Conservation (phyloP, 805 yeast genomes). For the Candida pini region DNA sequence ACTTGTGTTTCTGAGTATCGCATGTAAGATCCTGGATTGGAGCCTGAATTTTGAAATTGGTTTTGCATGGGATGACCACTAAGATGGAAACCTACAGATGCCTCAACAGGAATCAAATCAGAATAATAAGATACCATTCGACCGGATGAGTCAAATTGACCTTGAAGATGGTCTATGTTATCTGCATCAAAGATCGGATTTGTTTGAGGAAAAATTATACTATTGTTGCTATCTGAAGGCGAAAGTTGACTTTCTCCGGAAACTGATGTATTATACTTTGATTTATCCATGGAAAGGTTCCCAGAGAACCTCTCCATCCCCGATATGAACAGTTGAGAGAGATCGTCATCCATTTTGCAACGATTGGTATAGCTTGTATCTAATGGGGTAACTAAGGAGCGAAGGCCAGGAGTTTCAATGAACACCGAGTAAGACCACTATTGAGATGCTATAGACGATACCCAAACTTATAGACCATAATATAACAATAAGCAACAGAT, state of each 20-base stretch:
- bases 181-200: too few species aligned
- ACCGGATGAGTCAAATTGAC: not conserved
- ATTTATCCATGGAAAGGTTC: not conserved
- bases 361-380: not conserved
- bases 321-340: conserved; percentile 2
- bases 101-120: not conserved
- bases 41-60: too few species aligned
- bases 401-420: too few species aligned
- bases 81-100: not conserved
- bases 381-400: too few species aligned
- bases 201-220: not conserved
- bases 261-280: not conserved
- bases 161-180: not conserved
- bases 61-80: too few species aligned
- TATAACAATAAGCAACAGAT: too few species aligned
- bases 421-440: too few species aligned
- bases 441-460: too few species aligned
- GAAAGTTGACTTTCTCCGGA: not conserved
- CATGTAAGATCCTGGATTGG: too few species aligned
- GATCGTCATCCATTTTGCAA: not conserved
- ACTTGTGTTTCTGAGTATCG: too few species aligned
- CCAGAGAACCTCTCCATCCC: conserved; percentile 1
- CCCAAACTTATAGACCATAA: too few species aligned
- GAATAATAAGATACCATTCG: not conserved
- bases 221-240: not conserved